Evolutionary conservation across 2,329 filamentous ascomycete species (phyloP).

Genomic region (Fusarium setosum): DNA sequence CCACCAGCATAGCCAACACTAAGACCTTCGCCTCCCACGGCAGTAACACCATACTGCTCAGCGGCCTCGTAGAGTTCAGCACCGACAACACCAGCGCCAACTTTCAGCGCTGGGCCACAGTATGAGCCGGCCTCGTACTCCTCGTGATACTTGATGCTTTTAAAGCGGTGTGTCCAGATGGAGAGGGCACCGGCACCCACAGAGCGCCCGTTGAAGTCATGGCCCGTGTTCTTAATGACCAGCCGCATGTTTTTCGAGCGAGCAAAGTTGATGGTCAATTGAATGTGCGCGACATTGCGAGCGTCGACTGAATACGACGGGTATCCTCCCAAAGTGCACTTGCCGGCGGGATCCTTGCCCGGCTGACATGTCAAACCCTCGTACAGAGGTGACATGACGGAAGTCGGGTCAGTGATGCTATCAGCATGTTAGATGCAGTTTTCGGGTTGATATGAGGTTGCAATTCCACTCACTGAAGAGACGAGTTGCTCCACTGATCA

Average conservation of each 20-base stretch:
- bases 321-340: slow-evolving; percentile 55
- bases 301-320: slow-evolving; percentile 56
- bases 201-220: slow-evolving; percentile 62
- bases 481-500: slow-evolving; percentile 44
- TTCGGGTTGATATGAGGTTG: not conserved
- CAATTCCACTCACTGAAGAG: slow-evolving; percentile 28
- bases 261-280: slow-evolving; percentile 60
- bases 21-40: slow-evolving; percentile 64
- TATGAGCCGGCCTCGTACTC: slow-evolving; percentile 41
- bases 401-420: slow-evolving; percentile 52
- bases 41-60: slow-evolving; percentile 56
- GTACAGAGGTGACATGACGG: slow-evolving; percentile 54
- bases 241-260: slow-evolving; percentile 56
- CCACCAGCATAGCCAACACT: slow-evolving; percentile 38
- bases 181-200: slow-evolving; percentile 68
- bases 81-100: slow-evolving; percentile 65
- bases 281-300: slow-evolving; percentile 56
- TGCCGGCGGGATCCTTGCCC: slow-evolving; percentile 18
- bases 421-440: not conserved
- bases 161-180: slow-evolving; percentile 68
- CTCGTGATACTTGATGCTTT: slow-evolving; percentile 49
- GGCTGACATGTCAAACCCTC: slow-evolving; percentile 53
- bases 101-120: slow-evolving; percentile 62
- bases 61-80: slow-evolving; percentile 64
- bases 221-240: slow-evolving; percentile 61